These are phyloP conservation scores for Zygosaccharomyces sapae DNA, from an alignment of 1,139 yeast species.

Conservation along the genomic window DNA sequence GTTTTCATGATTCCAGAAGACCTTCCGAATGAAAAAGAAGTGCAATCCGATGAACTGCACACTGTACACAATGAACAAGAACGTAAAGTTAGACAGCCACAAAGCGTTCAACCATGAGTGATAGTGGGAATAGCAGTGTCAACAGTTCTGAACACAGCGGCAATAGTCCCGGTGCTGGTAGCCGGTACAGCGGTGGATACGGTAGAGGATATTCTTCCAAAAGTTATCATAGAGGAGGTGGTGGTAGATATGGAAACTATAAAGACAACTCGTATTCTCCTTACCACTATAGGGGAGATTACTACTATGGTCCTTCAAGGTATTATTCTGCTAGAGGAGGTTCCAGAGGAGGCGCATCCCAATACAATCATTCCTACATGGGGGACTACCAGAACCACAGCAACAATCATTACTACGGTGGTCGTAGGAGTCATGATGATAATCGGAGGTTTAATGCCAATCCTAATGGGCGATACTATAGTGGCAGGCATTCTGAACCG, in stretches of 20 bases:
- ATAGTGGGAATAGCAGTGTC: conserved; percentile 1
- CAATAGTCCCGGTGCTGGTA: conserved; percentile 6
- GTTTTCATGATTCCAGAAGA: no score
- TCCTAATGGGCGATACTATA: background rate
- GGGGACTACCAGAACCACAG: conserved; percentile 8
- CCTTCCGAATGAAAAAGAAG: no score
- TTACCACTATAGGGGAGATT: conserved; percentile 10
- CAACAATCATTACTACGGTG: conserved; percentile 5
- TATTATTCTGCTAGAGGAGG: conserved; percentile 11
- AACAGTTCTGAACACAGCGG: conserved; percentile 1
- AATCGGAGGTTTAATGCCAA: conserved; percentile 5
- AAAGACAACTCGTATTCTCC: conserved; percentile 6
- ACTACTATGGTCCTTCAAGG: conserved; percentile 9
- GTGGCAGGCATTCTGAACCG: background rate
- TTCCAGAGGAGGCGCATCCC: background rate
- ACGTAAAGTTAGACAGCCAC: no score
- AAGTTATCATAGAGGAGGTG: conserved; percentile 11
- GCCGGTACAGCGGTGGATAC: conserved; percentile 7
- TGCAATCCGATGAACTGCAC: no score
- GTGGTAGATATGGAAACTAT: conserved; percentile 8
- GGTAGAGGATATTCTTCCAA: conserved; percentile 11
- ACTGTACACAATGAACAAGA: background rate
- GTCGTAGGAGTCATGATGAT: conserved; percentile 2
- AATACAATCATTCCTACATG: conserved; percentile 8
- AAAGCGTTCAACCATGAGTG: conserved; percentile 1